Base-by-base conservation (phyloP, 2,329 filamentous ascomycete species). In the Sporothrix schenckii region DNA sequence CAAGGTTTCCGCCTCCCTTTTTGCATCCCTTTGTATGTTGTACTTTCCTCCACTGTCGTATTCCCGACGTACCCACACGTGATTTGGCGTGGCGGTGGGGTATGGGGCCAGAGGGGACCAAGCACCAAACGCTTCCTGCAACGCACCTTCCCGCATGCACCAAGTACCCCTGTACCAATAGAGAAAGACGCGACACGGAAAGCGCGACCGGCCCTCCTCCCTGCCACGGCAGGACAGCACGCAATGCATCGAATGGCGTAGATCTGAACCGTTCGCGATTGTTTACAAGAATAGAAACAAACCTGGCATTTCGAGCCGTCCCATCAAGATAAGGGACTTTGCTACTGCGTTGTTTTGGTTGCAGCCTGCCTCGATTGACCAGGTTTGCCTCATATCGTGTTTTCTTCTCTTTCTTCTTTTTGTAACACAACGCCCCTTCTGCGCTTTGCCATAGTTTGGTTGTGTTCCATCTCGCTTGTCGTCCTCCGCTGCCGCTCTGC, bases 71-170 rank as follows among this genome's bases (percentile, higher is more conserved):
- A 61, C n/a, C 34, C 39, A 41, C 66, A 56, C 50, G 66, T 68
- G 66, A 68, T 16, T 68, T 44, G 66, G 66, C 66, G 66, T 68
- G 34, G 19, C 34, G 66, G 50, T 68, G 66, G 66, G 47, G 47
- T 34, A 50, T 66, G 61, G 61, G n/a, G 27, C 3, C 19, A n/a
- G 58, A 16, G 21, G 39, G 56, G 10, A 13, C 58, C 58, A 63
- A 39, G 58, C 58, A 63, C 58, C 39, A 61, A 39, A 63, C 39
- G 58, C 21, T n/a, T 27, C 13, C 24, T 19, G 27, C 47, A 52
- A 14, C 47, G 63, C 63, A 66, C 63, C 47, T 66, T 66, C 63
- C 61, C 63, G 63, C 44, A 27, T 63, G 58, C 58, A 47, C 24
- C 39, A 47, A 27, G 27, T 47, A 53, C 63, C 47, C 60, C 60